Base-by-base conservation (phyloP, 805 yeast species). In the Tanozyma kutaoensis region DNA sequence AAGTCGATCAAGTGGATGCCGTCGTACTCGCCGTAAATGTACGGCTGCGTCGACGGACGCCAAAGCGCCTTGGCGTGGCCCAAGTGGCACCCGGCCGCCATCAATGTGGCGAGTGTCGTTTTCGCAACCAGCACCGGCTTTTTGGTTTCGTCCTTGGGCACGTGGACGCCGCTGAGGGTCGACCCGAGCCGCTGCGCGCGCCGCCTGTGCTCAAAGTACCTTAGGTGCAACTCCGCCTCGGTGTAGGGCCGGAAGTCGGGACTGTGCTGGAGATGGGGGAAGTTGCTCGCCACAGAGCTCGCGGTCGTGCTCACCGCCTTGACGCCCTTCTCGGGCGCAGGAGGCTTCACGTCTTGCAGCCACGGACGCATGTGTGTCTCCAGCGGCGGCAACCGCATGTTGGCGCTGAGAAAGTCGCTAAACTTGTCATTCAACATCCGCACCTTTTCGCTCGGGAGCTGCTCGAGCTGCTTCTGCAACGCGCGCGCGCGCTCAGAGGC, bases 31-130 rank as follows among this genome's bases (percentile, higher is more conserved):
- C 97, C 98, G 45, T 77, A 77, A 24, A 88, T 67, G 49, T 65
- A 91, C 8, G 93, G 86, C 51, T 85, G 88, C 27, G 86, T 81
- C 15, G 78, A 66, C 8, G 85, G 73, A 40, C 93, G 72, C 71
- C 76, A 78, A 34, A 76, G 59, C 3, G 77, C 61, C 20, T 72
- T 76, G n/a, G 94, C 68, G 41, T 88, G 96, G 16, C 98, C 98
- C 39, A 91, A 59, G 51, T 91, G 98, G 24, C 88, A 88, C 28
- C 95, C 96, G 0, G 96, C 82, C 3, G 95, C 88, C 51, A 88
- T 50, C 28, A 91, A 62, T 31, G 72, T 72, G 17, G 82, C 59
- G 20, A 85, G 59, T 3, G 88, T 65, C 9, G 81, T 47, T 30
- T 79, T 70, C 14, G 65, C 52, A 14, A 72, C 58, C 10, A 59